phyloP scores from a whole-genome alignment of 192 early-diverging fungal genomes.

The Coemansia sp. region DNA sequence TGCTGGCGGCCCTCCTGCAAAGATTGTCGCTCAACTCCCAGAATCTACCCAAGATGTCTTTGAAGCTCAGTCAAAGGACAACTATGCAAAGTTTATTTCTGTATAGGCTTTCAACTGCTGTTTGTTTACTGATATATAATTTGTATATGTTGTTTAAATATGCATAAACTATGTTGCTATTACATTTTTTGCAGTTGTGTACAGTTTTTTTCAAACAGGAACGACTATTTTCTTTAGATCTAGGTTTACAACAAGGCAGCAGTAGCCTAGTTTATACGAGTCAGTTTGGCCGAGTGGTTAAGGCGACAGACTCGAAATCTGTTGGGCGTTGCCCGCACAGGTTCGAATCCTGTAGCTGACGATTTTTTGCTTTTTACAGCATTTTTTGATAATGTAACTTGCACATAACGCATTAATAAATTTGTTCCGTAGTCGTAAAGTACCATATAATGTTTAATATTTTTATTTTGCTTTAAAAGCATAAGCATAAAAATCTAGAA shows the following conservation, averaged over 20 bases:
- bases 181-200: not conserved
- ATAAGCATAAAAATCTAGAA: not conserved
- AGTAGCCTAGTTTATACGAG: constrained; percentile 13
- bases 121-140: not conserved
- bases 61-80: constrained; percentile 73
- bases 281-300: constrained; percentile 66
- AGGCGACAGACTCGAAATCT: constrained; percentile 66
- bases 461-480: not conserved
- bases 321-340: constrained; percentile 62
- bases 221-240: not conserved
- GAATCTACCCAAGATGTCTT: constrained; percentile 82
- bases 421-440: too few species aligned
- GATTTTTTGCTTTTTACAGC: constrained; percentile 7
- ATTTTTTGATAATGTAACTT: too few species aligned
- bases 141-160: not conserved
- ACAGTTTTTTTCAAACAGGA: not conserved
- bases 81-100: constrained; percentile 68
- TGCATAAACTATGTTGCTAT: not conserved
- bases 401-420: too few species aligned
- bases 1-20: constrained; percentile 71
- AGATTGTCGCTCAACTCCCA: constrained; percentile 77
- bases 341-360: constrained; percentile 65
- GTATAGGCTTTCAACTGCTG: constrained; percentile 5
- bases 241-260: not conserved
- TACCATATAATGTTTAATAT: too few species aligned